These are phyloP conservation scores for Helicostylum pulchrum DNA, from an alignment of 192 early-diverging fungal genomes.

Conservation along the genomic window DNA sequence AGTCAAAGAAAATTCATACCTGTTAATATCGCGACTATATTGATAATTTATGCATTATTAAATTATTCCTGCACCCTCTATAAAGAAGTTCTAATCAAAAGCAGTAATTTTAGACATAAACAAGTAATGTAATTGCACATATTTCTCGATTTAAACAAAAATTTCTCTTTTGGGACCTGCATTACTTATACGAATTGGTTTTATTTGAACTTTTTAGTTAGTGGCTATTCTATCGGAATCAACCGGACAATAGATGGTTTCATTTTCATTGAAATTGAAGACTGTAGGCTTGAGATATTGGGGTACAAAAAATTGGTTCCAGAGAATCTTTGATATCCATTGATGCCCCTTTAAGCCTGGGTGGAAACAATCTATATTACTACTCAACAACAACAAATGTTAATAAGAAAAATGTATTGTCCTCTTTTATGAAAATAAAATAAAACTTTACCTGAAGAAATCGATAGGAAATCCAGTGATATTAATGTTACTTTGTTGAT, in stretches of 20 bases:
- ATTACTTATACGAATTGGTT: too few species aligned
- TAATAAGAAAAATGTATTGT: too few species aligned
- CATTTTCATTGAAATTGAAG: slow-evolving; percentile 5
- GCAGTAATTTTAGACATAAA: too few species aligned
- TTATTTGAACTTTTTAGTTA: neutral
- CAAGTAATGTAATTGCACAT: too few species aligned
- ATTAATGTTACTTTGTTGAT: slow-evolving; percentile 9
- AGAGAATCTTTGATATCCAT: slow-evolving; percentile 13
- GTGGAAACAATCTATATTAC: slow-evolving; percentile 6
- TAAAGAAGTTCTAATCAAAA: too few species aligned
- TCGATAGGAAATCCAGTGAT: slow-evolving; percentile 6
- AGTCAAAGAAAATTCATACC: too few species aligned
- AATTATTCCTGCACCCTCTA: too few species aligned
- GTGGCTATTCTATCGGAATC: slow-evolving; percentile 11
- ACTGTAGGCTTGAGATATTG: neutral
- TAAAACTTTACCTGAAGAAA: slow-evolving; percentile 1
- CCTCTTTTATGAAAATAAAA: too few species aligned
- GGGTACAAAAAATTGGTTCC: slow-evolving; percentile 7
- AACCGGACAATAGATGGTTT: slow-evolving; percentile 4
- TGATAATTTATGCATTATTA: too few species aligned
- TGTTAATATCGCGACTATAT: too few species aligned
- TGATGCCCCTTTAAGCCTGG: slow-evolving; percentile 4
- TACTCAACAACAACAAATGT: neutral
- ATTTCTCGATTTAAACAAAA: too few species aligned
- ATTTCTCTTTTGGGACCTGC: too few species aligned